Evolutionary conservation across 2,329 filamentous ascomycete species (phyloP).

Genomic region (Aspergillus brasiliensis): DNA sequence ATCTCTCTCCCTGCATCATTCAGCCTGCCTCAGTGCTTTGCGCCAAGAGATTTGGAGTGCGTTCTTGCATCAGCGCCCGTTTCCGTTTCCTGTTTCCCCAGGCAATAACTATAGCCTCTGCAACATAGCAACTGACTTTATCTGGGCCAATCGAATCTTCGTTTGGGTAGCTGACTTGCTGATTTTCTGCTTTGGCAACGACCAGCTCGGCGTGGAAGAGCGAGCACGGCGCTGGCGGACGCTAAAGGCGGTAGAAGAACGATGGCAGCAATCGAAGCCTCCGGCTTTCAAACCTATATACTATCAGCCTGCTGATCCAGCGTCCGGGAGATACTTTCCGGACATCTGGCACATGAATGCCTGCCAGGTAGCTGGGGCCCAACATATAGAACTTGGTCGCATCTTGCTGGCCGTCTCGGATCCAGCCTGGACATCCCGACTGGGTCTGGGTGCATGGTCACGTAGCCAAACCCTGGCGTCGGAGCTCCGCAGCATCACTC

Average conservation of each 20-base stretch:
- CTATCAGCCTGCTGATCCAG: constrained; percentile 40
- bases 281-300: constrained; percentile 58
- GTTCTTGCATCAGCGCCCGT: constrained; percentile 43
- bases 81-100: constrained; percentile 56
- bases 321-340: constrained; percentile 53
- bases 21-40: constrained; percentile 48
- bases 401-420: constrained; percentile 61
- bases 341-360: constrained; percentile 59
- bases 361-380: constrained; percentile 60
- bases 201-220: background rate
- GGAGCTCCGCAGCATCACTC: background rate
- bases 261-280: constrained; percentile 50
- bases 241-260: constrained; percentile 10
- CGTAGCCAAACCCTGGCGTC: background rate
- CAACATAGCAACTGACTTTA: constrained; percentile 52
- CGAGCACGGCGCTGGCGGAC: constrained; percentile 31
- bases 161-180: constrained; percentile 63
- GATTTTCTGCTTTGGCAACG: constrained; percentile 59
- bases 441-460: background rate
- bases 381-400: constrained; percentile 61
- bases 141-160: constrained; percentile 63
- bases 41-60: constrained; percentile 52
- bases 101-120: constrained; percentile 57
- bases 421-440: constrained; percentile 32
- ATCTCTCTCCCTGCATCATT: constrained; percentile 38